These are phyloP conservation scores for Saccharomyces hybrid DNA, from an alignment of 1,139 yeast genomes.

Conservation along the genomic window DNA sequence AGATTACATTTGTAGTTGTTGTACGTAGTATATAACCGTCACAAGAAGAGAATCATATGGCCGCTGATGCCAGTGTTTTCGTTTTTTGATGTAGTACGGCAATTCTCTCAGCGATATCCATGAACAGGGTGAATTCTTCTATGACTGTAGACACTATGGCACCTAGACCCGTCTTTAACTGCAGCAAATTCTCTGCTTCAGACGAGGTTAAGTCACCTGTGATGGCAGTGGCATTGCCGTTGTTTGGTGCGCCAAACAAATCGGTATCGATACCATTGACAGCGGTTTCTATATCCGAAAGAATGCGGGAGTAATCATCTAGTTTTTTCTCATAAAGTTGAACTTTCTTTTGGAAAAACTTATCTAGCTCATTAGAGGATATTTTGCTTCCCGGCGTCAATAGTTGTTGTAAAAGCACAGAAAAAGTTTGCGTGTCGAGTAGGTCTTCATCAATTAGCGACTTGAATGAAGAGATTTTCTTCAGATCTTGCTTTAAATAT, in stretches of 20 bases:
- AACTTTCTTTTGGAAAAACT: constrained; percentile 47
- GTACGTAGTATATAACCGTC: neutral
- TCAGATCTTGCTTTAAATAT: constrained; percentile 57
- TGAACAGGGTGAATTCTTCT: constrained; percentile 76
- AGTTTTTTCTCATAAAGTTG: constrained; percentile 49
- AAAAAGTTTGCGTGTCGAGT: constrained; percentile 56
- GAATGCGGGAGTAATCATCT: constrained; percentile 55
- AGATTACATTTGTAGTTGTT: neutral
- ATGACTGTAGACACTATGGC: constrained; percentile 46
- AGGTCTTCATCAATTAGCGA: constrained; percentile 39
- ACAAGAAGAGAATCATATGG: neutral
- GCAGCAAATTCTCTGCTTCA: constrained; percentile 12
- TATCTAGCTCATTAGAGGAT: constrained; percentile 48
- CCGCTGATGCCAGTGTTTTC: constrained; percentile 30
- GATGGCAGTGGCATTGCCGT: constrained; percentile 4
- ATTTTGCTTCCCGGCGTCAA: constrained; percentile 61
- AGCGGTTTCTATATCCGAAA: constrained; percentile 67
- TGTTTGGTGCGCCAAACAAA: constrained; percentile 21
- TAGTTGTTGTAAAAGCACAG: constrained; percentile 58
- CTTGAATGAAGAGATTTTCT: constrained; percentile 39
- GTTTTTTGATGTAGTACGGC: constrained; percentile 83
- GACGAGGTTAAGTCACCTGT: constrained; percentile 1
- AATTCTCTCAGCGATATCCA: constrained; percentile 83
- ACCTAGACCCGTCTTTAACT: constrained; percentile 26
- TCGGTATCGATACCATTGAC: constrained; percentile 61